These are phyloP conservation scores for Metschnikowia cubensis DNA, from an alignment of 805 yeast genomes.

Conservation along the genomic window DNA sequence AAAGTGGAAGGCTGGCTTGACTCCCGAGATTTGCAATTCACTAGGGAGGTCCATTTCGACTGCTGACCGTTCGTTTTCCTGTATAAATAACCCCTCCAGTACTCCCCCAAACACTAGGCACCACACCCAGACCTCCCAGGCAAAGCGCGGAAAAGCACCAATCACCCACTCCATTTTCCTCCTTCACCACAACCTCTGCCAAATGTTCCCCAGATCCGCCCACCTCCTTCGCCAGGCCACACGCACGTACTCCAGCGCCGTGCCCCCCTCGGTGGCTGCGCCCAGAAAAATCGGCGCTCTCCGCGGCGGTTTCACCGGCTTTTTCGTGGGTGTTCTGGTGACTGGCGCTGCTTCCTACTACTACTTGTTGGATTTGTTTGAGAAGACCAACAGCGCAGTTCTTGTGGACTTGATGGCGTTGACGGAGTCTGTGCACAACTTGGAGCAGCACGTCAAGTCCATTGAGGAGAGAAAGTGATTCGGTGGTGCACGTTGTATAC, in stretches of 20 bases:
- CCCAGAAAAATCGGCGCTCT: constrained; percentile 39
- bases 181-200: neutral
- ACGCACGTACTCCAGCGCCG: constrained; percentile 24
- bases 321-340: constrained; percentile 67
- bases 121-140: neutral
- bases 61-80: too few species aligned
- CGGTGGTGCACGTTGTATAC: neutral
- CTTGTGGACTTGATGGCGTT: constrained; percentile 71
- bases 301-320: constrained; percentile 63
- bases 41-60: too few species aligned
- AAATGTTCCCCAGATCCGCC: constrained; percentile 2
- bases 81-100: too few species aligned
- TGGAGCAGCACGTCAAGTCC: constrained; percentile 65
- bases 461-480: constrained; percentile 44
- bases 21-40: too few species aligned
- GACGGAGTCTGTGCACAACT: constrained; percentile 60
- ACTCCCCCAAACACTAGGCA: too few species aligned
- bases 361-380: constrained; percentile 75
- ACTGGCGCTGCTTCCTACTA: constrained; percentile 77
- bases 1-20: too few species aligned
- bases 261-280: constrained; percentile 18
- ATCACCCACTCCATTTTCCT: neutral
- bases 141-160: neutral
- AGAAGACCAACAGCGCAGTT: constrained; percentile 65
- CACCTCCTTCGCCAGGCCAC: constrained; percentile 2